Conservation (phyloP, 495 filamentous ascomycete genomes). For the Lentithecium fluviatile region DNA sequence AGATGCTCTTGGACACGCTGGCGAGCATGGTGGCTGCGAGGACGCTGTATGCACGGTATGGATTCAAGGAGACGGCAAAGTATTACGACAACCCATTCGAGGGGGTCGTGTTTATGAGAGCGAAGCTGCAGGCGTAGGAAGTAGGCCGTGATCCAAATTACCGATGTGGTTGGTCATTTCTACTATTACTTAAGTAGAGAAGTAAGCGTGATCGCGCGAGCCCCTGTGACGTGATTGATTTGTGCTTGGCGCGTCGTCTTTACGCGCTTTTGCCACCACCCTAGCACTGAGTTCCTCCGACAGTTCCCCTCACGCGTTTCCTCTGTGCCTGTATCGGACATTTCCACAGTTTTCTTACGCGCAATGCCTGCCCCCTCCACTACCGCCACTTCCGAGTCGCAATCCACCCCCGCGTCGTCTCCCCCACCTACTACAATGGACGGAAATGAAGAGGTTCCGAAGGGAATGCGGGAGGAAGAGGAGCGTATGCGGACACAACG, state of each 20-base stretch:
- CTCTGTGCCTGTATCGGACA: neutral
- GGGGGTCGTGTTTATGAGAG: constrained; percentile 46
- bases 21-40: constrained; percentile 55
- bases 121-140: constrained; percentile 11
- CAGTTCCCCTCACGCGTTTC: neutral
- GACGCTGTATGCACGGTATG: constrained; percentile 50
- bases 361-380: constrained; percentile 28
- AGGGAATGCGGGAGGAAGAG: constrained; percentile 55
- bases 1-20: constrained; percentile 59
- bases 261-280: neutral
- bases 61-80: constrained; percentile 54
- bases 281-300: neutral
- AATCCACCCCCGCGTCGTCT: constrained; percentile 35
- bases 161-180: neutral
- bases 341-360: neutral
- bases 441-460: constrained; percentile 23
- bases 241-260: neutral
- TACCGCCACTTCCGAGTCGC: constrained; percentile 19
- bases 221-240: neutral
- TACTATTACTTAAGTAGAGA: neutral
- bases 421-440: constrained; percentile 28
- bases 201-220: neutral
- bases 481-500: constrained; percentile 50
- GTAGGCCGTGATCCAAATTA: neutral
- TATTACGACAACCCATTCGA: constrained; percentile 60